Base-by-base conservation (phyloP, 1,284 basidiomycete genomes). In the Apiotrichum porosum region DNA sequence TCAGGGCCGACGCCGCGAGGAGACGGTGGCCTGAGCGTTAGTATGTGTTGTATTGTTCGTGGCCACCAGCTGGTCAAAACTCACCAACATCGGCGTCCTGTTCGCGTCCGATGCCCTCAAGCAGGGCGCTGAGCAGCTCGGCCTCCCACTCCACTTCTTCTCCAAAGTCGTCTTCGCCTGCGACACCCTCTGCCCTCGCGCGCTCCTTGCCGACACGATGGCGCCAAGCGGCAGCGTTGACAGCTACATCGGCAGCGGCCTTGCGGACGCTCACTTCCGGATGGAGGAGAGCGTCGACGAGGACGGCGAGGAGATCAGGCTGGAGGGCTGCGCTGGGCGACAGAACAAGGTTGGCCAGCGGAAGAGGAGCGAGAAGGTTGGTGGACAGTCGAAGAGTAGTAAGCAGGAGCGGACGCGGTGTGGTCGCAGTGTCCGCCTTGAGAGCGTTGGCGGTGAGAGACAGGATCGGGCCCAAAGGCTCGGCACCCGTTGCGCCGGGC, bases 1-100 rank as follows among this genome's bases (percentile, higher is more conserved):
- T 67, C 61, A 88, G 80, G 2, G 81, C 86, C 24, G 92, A 71
- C 9, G 84, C 83, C 1, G 86, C 88, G 1, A 81, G 78, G 37
- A 93, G 72, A 13, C 89, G 83, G 68, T 92, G 85, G 2, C 88
- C 88, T 86, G 61, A n/a, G n/a, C n/a, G n/a, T n/a, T n/a, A n/a
- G n/a, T n/a, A n/a, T n/a, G n/a, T n/a, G n/a, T n/a, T n/a, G 8
- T 19, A 1, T 17, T 35, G 35, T 28, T 8, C 19, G 39, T 30
- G 13, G 6, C n/a, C 23, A 37, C n/a, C 24, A 38, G 10, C 6
- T 4, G 46, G 13, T n/a, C 13, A 28, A 26, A 14, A 81, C 86
- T 73, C 52, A 86, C 87, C 82, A 55, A 86, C 81, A 64, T 90
- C 89, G 68, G 89, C 86, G 54, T 78, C 77, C 44, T 72, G 77